Evolutionary conservation across 495 filamentous ascomycete genomes (phyloP), one percentile per base, ranked within the genome.

Genomic region (Podospora bellae-mahoneyi): DNA sequence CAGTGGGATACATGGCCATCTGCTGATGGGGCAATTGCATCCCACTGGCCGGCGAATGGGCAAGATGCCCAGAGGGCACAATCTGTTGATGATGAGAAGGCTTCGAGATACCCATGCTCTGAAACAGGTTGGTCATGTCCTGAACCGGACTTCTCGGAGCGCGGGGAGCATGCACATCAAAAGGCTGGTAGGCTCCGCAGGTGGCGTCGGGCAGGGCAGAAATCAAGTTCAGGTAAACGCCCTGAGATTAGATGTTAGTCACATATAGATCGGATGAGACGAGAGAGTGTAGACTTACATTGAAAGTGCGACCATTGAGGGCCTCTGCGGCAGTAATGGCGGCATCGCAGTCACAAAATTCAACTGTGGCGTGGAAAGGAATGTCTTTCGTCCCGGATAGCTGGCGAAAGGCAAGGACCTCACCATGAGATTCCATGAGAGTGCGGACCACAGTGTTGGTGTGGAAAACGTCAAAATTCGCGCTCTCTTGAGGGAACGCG

Each of bases 311-410:
- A 23, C 82, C 81, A 71, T 85, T 84, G 60, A 85, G 75, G 66
- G 72, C 75, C 2, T 73, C 64, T 4, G 80, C 74, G 16, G 76
- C 79, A 1, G 70, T 66, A 15, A 79, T 23, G 26, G 82, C 77
- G 62, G 72, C 69, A 10, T 79, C 71, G 60, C 75, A 76, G 60
- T 90, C 85, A 60, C 78, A 84, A 73, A 84, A 92, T 68, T 92
- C 89, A 9, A 74, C 80, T 64, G 84, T 60, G 10, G 82, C 80
- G 27, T 73, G 76, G 64, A 81, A 78, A 18, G 72, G 67, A 30
- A 75, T 78, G 39, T 79, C 74, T 13, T 80, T 76, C 15, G 75
- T 62, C 1, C 74, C 71, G 30, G 71, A 68, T 32, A 78, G 72
- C 5, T 73, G 68, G 65, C 84, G 79, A 63, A 86, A 84, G 1